Base-by-base conservation (phyloP, 257 asterid species). In the Cruciata laevipes region DNA sequence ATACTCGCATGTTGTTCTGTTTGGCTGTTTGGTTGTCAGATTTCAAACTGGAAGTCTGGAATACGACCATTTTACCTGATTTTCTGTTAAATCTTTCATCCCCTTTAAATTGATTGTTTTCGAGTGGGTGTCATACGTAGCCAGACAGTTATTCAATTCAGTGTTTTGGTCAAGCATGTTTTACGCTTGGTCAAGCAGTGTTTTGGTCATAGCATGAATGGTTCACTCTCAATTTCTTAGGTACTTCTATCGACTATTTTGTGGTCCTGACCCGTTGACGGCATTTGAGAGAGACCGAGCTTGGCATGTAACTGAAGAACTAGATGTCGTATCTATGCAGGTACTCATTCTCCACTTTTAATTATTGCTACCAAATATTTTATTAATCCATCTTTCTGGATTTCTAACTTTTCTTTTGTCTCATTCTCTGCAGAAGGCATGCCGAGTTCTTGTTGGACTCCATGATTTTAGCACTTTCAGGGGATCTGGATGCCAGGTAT, bases 381-480 rank as follows among this genome's bases (percentile, higher is more conserved):
- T 20, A 58, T 7, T 61, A 2, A 37, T 4, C 63, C 52, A 27
- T 62, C 33, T 49, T 7, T 11, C 53, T 64, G 0, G 30, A 65
- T 20, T 38, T 37, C 68, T 52, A 73, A 33, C 33, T 57, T 65
- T 23, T 33, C 71, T 69, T 66, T 11, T 3, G 66, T 71, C 44
- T 68, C 44, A 40, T 77, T 61, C 9, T 75, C 73, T 78, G 72
- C 90, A 93, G 99, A 78, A 85, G 74, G 97, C 99, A 73, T 90
- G 99, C 74, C 80, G 77, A 68, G 82, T 90, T 78, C 95, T 93
- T 71, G 75, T 80, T 69, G 99, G 99, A 58, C 69, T 58, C 53
- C 99, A 93, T 72, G 99, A 93, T 81, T 93, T 93, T 82, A 86
- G 96, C 76, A 90, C 99, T 56, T 90, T 93, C 82, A 81, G 97